Conservation (phyloP, 176 grass and related monocot genomes). For the Triticum turgidum region DNA sequence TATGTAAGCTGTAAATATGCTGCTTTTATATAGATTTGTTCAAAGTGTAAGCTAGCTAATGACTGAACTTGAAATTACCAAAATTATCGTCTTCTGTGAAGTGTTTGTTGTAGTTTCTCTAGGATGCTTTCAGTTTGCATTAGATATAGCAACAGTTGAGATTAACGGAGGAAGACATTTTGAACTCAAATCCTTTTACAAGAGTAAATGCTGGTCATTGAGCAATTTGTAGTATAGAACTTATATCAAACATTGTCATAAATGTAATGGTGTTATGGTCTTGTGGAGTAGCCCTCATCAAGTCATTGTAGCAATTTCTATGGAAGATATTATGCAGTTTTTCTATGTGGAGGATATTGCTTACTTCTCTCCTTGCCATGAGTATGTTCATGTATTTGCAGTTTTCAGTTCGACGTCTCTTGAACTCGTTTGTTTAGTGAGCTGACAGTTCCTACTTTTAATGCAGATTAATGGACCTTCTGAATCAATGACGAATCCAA, state of each 20-base stretch:
- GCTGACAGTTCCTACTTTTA: constrained; percentile 7
- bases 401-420: constrained; percentile 5
- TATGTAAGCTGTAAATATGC: constrained; percentile 4
- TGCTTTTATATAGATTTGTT: background rate
- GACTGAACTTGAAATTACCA: background rate
- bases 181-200: background rate
- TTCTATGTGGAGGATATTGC: background rate
- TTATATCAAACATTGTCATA: background rate
- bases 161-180: background rate
- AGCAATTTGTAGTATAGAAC: background rate
- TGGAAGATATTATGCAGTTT: background rate
- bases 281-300: background rate
- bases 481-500: constrained; percentile 40
- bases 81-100: background rate
- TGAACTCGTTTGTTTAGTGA: constrained; percentile 13
- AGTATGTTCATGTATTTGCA: constrained; percentile 13
- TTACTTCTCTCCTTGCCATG: background rate
- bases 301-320: background rate
- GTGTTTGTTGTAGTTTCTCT: background rate
- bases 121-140: constrained; percentile 23
- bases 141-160: background rate
- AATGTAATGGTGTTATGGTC: background rate
- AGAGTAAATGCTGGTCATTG: background rate
- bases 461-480: constrained; percentile 38
- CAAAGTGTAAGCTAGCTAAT: background rate